Evolutionary conservation across 805 yeast genomes (phyloP).

Genomic region (Blastobotrys robertii): DNA sequence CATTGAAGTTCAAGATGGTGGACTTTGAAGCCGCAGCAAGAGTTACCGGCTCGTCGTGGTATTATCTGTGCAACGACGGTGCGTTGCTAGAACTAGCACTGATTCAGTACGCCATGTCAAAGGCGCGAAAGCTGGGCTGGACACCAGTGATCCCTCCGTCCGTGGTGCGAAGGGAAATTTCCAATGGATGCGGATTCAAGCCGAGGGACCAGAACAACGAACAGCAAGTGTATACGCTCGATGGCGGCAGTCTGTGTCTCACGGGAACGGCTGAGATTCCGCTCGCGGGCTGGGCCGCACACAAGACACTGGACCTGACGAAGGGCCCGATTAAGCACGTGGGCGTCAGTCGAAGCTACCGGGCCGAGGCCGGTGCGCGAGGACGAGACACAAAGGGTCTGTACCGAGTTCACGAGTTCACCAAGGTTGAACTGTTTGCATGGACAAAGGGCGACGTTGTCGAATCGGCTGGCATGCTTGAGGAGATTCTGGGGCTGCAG

Average conservation of each 20-base stretch:
- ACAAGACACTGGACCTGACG: constrained; percentile 33
- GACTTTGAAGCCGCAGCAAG: constrained; percentile 66
- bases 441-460: constrained; percentile 38
- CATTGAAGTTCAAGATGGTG: constrained; percentile 51
- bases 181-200: constrained; percentile 86
- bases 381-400: constrained; percentile 89
- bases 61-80: constrained; percentile 74
- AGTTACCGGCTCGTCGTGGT: constrained; percentile 66
- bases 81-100: constrained; percentile 86
- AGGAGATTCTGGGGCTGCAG: constrained; percentile 56
- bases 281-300: constrained; percentile 66
- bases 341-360: constrained; percentile 76
- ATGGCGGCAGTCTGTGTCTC: constrained; percentile 41
- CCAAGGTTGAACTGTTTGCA: constrained; percentile 84
- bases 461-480: constrained; percentile 38
- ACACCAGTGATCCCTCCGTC: constrained; percentile 73
- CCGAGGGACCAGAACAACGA: constrained; percentile 86
- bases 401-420: constrained; percentile 92
- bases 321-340: constrained; percentile 41
- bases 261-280: constrained; percentile 97
- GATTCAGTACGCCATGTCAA: constrained; percentile 61
- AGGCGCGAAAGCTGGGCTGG: constrained; percentile 62
- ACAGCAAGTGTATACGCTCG: constrained; percentile 68
- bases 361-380: constrained; percentile 97
- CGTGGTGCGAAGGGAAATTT: constrained; percentile 65